Evolutionary conservation across 1,139 yeast species (phyloP).

Genomic region (Diutina siamensis): DNA sequence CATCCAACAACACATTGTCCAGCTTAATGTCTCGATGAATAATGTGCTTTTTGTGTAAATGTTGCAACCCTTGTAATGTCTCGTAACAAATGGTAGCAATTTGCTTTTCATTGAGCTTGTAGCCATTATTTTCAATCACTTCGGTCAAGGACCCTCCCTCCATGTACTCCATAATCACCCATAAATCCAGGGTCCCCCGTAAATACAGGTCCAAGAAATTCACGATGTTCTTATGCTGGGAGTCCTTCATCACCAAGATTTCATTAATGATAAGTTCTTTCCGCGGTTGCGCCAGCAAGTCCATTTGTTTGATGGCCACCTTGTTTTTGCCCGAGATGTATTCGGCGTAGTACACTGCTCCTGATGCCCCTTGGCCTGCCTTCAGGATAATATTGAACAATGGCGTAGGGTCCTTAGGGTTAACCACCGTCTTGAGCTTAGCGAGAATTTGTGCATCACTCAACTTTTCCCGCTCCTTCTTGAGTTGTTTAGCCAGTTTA

Average conservation of each 20-base stretch:
- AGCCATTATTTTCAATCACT: conserved; percentile 72
- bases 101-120: conserved; percentile 56
- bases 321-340: conserved; percentile 35
- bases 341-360: conserved; percentile 86
- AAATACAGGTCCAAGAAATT: conserved; percentile 36
- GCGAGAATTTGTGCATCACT: conserved; percentile 81
- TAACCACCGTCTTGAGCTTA: conserved; percentile 74
- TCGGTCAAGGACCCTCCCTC: conserved; percentile 65
- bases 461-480: conserved; percentile 60
- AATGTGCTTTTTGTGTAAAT: conserved; percentile 80
- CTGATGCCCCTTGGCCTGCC: conserved; percentile 99
- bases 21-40: conserved; percentile 95
- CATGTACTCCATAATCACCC: conserved; percentile 22
- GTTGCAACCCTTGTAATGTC: conserved; percentile 85
- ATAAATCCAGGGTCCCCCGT: conserved; percentile 26
- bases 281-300: conserved; percentile 82
- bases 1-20: conserved; percentile 82
- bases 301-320: conserved; percentile 95
- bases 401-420: conserved; percentile 72
- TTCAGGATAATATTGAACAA: conserved; percentile 80
- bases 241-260: conserved; percentile 38
- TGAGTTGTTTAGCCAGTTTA: conserved; percentile 34
- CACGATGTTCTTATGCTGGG: conserved; percentile 36
- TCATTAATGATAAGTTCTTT: conserved; percentile 74
- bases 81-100: conserved; percentile 87